A percentile compares a stretch with the other conserved stretches of the same genome.
Conservation (phyloP, 2,329 filamentous ascomycete species). For the Monosporascus sp. region DNA sequence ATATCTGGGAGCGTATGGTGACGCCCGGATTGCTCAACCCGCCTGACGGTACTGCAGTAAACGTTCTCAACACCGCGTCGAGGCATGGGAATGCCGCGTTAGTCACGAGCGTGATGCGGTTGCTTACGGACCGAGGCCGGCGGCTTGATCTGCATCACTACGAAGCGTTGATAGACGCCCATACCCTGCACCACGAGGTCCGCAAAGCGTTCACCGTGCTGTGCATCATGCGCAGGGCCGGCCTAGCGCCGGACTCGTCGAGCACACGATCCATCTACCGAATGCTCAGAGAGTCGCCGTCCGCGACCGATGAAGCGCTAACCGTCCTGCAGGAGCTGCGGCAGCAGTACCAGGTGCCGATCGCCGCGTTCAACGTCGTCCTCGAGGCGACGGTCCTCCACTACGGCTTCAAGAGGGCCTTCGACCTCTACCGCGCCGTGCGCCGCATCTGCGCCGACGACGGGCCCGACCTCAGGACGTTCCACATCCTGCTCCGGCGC, state of each 20-base stretch:
- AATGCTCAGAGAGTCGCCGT: conserved; percentile 43
- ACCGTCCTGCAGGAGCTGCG: conserved; percentile 50
- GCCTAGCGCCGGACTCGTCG: conserved; percentile 48
- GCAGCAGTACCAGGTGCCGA: conserved; percentile 27
- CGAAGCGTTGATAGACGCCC: conserved; percentile 70
- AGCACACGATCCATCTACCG: conserved; percentile 60
- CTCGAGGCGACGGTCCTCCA: conserved; percentile 28
- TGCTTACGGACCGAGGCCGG: conserved; percentile 53
- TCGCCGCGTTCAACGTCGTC: conserved; percentile 35
- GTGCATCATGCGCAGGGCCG: conserved; percentile 65
- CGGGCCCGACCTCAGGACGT: conserved; percentile 31
- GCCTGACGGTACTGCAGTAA: conserved; percentile 58
- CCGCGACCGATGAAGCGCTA: conserved; percentile 47
- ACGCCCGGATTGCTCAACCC: conserved; percentile 51
- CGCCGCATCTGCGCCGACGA: conserved; percentile 27
- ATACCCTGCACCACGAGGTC: conserved; percentile 56
- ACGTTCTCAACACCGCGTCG: conserved; percentile 68
- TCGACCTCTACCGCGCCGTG: conserved; percentile 33
- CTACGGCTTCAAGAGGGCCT: conserved; percentile 18
- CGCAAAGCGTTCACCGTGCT: conserved; percentile 63
- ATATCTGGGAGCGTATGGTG: conserved; percentile 67
- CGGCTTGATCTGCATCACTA: conserved; percentile 66
- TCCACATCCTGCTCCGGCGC: conserved; percentile 27
- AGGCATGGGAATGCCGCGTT: conserved; percentile 61
- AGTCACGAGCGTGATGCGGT: conserved; percentile 64